Conservation (phyloP, 768 basidiomycete species). For the Leccinum fibrillosum region DNA sequence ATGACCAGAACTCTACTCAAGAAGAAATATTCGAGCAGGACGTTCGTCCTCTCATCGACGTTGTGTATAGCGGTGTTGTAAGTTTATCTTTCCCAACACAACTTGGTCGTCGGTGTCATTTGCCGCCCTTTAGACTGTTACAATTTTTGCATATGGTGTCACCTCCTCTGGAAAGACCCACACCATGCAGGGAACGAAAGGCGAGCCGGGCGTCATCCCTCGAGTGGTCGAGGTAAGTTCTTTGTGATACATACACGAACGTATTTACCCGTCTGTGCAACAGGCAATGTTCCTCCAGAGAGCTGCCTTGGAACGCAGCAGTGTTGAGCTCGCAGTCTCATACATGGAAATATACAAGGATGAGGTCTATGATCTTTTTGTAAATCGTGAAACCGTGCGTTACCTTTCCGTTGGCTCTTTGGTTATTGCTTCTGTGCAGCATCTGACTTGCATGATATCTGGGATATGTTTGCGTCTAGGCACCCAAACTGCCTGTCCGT, state of each 20-base stretch:
- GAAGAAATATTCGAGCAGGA: constrained; percentile 75
- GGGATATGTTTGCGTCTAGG: constrained; percentile 28
- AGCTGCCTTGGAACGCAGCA: constrained; percentile 35
- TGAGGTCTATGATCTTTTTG: constrained; percentile 85
- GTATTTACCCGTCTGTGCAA: background rate
- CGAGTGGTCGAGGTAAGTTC: constrained; percentile 64
- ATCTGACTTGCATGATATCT: background rate
- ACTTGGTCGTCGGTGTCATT: background rate
- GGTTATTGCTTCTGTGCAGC: background rate
- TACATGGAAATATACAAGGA: constrained; percentile 94
- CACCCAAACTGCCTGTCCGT: constrained; percentile 52
- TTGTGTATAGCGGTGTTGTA: constrained; percentile 75
- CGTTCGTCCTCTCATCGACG: constrained; percentile 73
- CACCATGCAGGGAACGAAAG: constrained; percentile 82
- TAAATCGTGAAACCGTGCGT: constrained; percentile 63
- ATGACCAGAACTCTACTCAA: constrained; percentile 67
- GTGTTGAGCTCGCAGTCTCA: constrained; percentile 53
- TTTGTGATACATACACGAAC: background rate
- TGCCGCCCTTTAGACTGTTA: constrained; percentile 56
- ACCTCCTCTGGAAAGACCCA: constrained; percentile 91
- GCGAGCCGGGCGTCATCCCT: constrained; percentile 83
- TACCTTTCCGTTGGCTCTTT: background rate
- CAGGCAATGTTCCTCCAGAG: constrained; percentile 60
- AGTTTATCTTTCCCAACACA: constrained; percentile 22
- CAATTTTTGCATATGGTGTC: constrained; percentile 88